Conservation (phyloP, 805 yeast species). For the Myxozyma mucilagina region DNA sequence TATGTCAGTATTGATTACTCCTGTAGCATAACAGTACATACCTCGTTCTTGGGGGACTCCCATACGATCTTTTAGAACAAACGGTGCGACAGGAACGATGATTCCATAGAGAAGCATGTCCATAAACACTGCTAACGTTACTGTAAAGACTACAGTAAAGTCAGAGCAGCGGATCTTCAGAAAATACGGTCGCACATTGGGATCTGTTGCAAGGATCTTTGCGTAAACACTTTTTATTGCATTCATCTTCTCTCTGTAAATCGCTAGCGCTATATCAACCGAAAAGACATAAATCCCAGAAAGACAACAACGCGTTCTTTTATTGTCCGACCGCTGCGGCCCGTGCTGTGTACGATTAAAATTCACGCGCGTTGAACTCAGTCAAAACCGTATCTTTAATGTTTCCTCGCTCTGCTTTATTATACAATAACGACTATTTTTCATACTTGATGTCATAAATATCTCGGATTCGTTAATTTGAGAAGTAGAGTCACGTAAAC, state of each 20-base stretch:
- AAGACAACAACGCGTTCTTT: too few relatives aligned
- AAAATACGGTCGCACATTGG: constrained; percentile 5
- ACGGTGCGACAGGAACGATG: constrained; percentile 41
- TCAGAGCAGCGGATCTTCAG: constrained; percentile 18
- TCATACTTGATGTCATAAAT: too few relatives aligned
- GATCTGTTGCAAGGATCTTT: constrained; percentile 5
- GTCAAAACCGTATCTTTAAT: too few relatives aligned
- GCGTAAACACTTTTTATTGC: not conserved
- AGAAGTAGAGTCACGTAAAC: too few relatives aligned
- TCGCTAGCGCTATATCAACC: not conserved
- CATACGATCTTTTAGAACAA: constrained; percentile 37
- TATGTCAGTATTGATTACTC: not conserved
- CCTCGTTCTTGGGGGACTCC: constrained; percentile 34
- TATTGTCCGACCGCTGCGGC: too few relatives aligned
- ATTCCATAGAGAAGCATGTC: constrained; percentile 40
- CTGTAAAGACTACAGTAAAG: constrained; percentile 34
- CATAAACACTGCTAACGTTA: constrained; percentile 40
- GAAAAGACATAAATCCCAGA: too few relatives aligned
- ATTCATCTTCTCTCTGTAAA: not conserved
- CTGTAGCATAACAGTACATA: not conserved
- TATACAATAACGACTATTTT: too few relatives aligned
- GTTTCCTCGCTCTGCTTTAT: too few relatives aligned
- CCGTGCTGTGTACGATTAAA: too few relatives aligned
- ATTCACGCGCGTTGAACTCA: too few relatives aligned
- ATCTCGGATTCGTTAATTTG: too few relatives aligned